Evolutionary conservation across 139 green algal species (phyloP).

Genomic region (Micractinium conductrix): DNA sequence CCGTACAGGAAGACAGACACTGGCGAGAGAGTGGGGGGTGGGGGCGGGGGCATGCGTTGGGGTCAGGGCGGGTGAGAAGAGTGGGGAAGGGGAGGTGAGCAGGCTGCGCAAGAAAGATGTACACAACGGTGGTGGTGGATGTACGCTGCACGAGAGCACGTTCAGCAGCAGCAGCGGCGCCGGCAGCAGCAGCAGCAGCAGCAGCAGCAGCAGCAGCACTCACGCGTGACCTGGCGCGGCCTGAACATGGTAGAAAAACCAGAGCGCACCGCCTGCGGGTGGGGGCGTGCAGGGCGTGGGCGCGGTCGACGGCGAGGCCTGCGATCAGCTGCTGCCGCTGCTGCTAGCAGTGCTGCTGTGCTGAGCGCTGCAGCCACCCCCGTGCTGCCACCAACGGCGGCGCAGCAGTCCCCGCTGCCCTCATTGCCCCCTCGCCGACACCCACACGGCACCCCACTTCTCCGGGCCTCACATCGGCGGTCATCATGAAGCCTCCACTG

Average conservation of each 20-base stretch:
- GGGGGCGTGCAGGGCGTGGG: neutral
- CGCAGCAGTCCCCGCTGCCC: neutral
- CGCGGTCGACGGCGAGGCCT: too few species aligned
- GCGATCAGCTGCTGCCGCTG: too few species aligned
- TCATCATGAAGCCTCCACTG: conserved; percentile 35
- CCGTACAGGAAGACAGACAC: conserved; percentile 32
- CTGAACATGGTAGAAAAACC: conserved; percentile 36
- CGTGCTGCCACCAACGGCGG: too few species aligned
- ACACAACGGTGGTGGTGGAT: too few species aligned
- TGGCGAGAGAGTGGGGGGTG: neutral
- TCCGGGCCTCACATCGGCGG: neutral
- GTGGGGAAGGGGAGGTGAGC: neutral
- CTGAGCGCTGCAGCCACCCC: too few species aligned
- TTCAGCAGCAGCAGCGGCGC: too few species aligned
- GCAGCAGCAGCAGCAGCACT: conserved; percentile 38
- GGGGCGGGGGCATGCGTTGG: neutral
- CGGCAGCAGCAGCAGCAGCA: conserved; percentile 34
- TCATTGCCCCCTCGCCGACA: neutral
- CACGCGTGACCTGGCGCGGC: conserved; percentile 22
- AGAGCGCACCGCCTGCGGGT: neutral
- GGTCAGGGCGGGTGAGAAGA: too few species aligned
- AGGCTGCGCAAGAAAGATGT: too few species aligned
- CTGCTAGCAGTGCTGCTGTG: too few species aligned
- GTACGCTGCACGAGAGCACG: too few species aligned
- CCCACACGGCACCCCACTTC: neutral